A percentile compares a stretch with the other conserved stretches of the same genome.
phyloP scores from a whole-genome alignment of 495 filamentous ascomycete genomes.

The Usnea hakonensis region DNA sequence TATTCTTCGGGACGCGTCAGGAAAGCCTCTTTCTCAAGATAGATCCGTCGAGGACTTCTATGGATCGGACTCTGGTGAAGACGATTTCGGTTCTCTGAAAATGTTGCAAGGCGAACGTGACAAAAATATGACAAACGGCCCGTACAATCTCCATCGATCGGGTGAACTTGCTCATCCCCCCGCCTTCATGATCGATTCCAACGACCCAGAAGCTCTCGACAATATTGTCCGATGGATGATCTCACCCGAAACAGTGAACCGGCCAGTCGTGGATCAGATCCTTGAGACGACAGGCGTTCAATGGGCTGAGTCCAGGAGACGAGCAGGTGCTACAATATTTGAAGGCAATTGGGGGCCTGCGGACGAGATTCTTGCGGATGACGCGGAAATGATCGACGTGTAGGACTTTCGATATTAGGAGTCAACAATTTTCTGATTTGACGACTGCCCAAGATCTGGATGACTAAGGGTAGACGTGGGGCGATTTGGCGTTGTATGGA shows the following conservation, averaged over 20 bases:
- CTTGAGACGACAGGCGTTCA: constrained; percentile 57
- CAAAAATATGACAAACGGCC: constrained; percentile 18
- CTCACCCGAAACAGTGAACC: constrained; percentile 57
- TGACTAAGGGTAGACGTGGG: not conserved
- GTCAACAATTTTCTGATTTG: not conserved
- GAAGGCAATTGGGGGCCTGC: constrained; percentile 94
- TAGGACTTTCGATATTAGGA: constrained; percentile 17
- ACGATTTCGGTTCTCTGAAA: constrained; percentile 31
- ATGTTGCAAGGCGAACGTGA: constrained; percentile 19
- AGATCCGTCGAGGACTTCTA: constrained; percentile 46
- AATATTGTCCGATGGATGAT: constrained; percentile 87
- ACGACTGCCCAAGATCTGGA: constrained; percentile 10
- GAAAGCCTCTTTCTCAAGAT: constrained; percentile 50
- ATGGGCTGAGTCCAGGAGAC: constrained; percentile 68
- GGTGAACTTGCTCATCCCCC: constrained; percentile 72
- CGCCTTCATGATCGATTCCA: constrained; percentile 70
- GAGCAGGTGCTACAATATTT: constrained; percentile 80
- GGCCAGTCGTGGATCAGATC: constrained; percentile 68
- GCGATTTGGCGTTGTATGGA: constrained; percentile 14
- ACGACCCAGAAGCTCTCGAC: constrained; percentile 65
- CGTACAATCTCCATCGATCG: constrained; percentile 35
- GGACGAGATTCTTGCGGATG: constrained; percentile 60
- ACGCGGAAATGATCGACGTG: constrained; percentile 69
- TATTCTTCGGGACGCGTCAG: constrained; percentile 66
- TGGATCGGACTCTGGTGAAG: constrained; percentile 41